Base-by-base conservation (phyloP, 2,329 filamentous ascomycete species). In the Chalaropsis thielavioides region DNA sequence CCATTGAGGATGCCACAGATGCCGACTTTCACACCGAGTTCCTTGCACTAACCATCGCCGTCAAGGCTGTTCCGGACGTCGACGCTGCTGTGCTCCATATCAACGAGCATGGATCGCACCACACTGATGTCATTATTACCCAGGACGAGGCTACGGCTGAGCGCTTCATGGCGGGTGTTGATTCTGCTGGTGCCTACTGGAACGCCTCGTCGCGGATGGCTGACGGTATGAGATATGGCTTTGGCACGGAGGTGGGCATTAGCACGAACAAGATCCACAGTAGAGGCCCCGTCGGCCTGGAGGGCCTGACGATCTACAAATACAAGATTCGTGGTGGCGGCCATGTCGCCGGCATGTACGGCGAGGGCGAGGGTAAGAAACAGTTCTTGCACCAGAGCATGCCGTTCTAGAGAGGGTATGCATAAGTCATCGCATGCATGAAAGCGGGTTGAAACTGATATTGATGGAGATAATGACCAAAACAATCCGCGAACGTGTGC, bases 191-290 rank as follows among this genome's bases (percentile, higher is more conserved):
- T 63, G 92, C 92, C 19, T 99, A 95, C 80, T 96, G 92, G 91
- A 99, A 99, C 74, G 89, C 91, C 7, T 95, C 90, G 27, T 96
- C 90, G 8, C 84, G 94, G 62, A 92, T 99, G 77, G 91, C 92
- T 5, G 94, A 99, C 74, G 94, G 94, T 7, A 96, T 95, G 88
- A 83, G 94, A 51, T 97, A 95, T 74, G 94, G 94, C 7, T 99
- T 99, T 75, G 94, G 94, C 60, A 97, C 94, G 0, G 94, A 99
- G 76, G 94, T 99, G 27, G 94, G 94, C 64, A 97, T 99, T 76
- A 95, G 89, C 77, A 99, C 94, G 61, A 99, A 96, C 79, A 99
- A 97, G 79, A 96, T 99, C 69, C 94, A 99, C 74, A 89, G 90
- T 1, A 81, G 94, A 62, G 94, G 94, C 0, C 94, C 94, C 0